These are phyloP conservation scores for Diaporthe sp. DNA, from an alignment of 2,329 filamentous ascomycete species.

Conservation along the genomic window DNA sequence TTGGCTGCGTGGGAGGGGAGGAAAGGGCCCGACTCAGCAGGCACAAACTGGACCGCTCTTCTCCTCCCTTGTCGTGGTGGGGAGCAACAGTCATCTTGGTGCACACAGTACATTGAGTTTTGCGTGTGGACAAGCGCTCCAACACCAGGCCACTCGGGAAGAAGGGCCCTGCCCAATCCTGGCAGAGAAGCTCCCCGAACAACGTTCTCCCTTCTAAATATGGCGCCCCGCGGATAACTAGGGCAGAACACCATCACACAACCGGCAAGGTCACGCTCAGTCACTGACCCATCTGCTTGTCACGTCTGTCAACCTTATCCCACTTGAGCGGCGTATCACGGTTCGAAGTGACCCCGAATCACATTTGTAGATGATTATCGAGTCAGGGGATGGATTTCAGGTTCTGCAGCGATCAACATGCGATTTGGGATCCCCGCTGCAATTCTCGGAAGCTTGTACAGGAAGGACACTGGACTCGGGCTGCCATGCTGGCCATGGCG, in stretches of 20 bases:
- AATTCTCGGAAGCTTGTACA: conserved; percentile 12
- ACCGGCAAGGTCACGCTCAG: conserved; percentile 21
- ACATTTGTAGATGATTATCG: conserved; percentile 33
- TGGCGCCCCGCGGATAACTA: conserved; percentile 20
- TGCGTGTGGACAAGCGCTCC: conserved; percentile 19
- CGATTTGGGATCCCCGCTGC: conserved; percentile 28
- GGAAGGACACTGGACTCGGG: conserved; percentile 15
- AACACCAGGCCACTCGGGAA: conserved; percentile 18
- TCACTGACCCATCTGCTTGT: conserved; percentile 18
- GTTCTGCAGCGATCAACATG: conserved; percentile 30
- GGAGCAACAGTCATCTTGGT: conserved; percentile 2
- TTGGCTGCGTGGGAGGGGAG: conserved; percentile 19
- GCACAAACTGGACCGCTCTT: conserved; percentile 11
- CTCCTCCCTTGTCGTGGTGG: conserved; percentile 15
- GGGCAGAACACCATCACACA: conserved; percentile 24
- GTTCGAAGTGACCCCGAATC: conserved; percentile 21
- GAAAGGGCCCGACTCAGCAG: conserved; percentile 24
- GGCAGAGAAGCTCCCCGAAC: conserved; percentile 2
- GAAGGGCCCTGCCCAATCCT: conserved; percentile 15
- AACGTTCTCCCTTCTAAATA: conserved; percentile 27
- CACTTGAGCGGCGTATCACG: conserved; percentile 20
- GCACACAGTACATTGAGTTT: conserved; percentile 33
- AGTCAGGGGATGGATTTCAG: conserved; percentile 25
- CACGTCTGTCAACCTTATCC: conserved; percentile 33
- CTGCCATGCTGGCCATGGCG: background rate